Conservation (phyloP, 805 yeast genomes). For the Sugiyamaella floridensis region DNA sequence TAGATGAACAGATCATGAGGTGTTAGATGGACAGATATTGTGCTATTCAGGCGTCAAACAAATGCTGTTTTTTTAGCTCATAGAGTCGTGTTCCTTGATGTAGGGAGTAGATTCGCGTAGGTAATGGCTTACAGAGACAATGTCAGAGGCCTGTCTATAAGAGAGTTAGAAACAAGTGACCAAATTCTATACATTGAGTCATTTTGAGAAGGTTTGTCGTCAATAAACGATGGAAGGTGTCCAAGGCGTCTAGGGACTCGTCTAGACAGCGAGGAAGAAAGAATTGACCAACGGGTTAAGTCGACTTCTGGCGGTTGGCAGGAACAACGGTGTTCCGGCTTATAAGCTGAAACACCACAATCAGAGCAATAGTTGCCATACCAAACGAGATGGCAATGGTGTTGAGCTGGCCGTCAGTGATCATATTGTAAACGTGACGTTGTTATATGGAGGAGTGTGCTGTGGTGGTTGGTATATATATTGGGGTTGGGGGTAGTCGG, state of each 20-base stretch:
- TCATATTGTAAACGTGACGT: constrained; percentile 44
- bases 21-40: too few species aligned
- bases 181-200: too few species aligned
- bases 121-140: too few species aligned
- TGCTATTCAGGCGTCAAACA: too few species aligned
- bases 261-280: background rate
- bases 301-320: background rate
- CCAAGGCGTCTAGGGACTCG: background rate
- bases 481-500: constrained; percentile 45
- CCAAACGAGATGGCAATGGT: constrained; percentile 69
- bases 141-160: too few species aligned
- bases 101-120: too few species aligned
- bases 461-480: background rate
- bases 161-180: too few species aligned
- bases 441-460: background rate
- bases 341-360: constrained; percentile 64
- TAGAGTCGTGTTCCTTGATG: too few species aligned
- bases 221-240: too few species aligned
- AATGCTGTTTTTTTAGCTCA: too few species aligned
- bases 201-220: too few species aligned
- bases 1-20: too few species aligned
- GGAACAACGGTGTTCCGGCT: constrained; percentile 31
- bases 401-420: constrained; percentile 74
- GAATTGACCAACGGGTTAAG: background rate
- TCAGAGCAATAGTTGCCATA: constrained; percentile 59